Conservation (phyloP, 495 filamentous ascomycete genomes). For the Paragyromitra xinjiangensis region DNA sequence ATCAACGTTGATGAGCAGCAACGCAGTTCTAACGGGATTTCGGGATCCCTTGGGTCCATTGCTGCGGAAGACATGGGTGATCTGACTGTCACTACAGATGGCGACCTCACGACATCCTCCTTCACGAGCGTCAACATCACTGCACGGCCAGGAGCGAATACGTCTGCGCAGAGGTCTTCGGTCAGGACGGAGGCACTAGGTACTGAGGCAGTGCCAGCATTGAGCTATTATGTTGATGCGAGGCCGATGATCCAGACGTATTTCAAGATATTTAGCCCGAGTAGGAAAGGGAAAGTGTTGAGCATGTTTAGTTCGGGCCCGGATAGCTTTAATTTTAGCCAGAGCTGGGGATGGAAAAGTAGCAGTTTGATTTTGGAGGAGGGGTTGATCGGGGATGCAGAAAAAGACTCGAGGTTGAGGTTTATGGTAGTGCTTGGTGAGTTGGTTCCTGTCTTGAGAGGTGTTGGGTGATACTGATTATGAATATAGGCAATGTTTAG, state of each 20-base stretch:
- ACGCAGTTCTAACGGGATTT: constrained; percentile 15
- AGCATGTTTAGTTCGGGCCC: constrained; percentile 68
- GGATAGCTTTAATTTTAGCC: constrained; percentile 70
- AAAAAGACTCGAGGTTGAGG: constrained; percentile 64
- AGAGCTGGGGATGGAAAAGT: constrained; percentile 73
- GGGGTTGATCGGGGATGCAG: constrained; percentile 59
- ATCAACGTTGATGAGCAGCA: constrained; percentile 51
- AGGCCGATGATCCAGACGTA: constrained; percentile 69
- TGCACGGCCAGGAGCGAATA: constrained; percentile 48
- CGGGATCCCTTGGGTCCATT: neutral
- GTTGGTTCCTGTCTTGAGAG: constrained; percentile 4
- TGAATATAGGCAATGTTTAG: constrained; percentile 40
- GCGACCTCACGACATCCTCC: constrained; percentile 33
- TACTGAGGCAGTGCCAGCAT: constrained; percentile 57
- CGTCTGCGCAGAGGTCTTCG: constrained; percentile 41
- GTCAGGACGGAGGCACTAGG: constrained; percentile 8
- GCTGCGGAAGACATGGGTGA: constrained; percentile 41
- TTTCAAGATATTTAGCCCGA: constrained; percentile 71
- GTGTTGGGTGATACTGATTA: neutral
- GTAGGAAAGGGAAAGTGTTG: constrained; percentile 66
- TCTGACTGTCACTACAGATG: constrained; percentile 52
- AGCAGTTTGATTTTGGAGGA: constrained; percentile 68
- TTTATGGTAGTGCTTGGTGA: constrained; percentile 69
- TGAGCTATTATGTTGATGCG: constrained; percentile 66
- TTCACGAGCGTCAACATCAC: constrained; percentile 36